phyloP scores from a whole-genome alignment of 768 basidiomycete genomes.

The Gelatoporia subvermispora region DNA sequence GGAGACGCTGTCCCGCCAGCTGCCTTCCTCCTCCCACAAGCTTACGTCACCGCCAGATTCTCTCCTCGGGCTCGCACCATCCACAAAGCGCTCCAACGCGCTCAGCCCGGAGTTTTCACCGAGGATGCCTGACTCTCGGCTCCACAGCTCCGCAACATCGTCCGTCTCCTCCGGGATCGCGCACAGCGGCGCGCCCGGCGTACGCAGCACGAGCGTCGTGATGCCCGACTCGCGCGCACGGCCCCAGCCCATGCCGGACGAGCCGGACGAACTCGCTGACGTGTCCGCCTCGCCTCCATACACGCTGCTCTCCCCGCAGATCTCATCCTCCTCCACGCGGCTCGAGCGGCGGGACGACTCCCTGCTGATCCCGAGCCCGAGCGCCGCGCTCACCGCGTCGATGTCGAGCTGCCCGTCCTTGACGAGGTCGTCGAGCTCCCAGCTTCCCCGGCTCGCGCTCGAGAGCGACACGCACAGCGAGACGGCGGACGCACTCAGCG shows the following conservation, averaged over 20 bases:
- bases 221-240: conserved; percentile 1
- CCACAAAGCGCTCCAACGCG: not conserved
- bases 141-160: conserved; percentile 6
- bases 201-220: conserved; percentile 7
- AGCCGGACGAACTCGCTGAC: not conserved
- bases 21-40: conserved; percentile 4
- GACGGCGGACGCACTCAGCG: not conserved
- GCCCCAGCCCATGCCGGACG: conserved; percentile 4
- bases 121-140: not conserved
- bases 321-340: conserved; percentile 1
- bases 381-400: conserved; percentile 20
- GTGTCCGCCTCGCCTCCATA: not conserved
- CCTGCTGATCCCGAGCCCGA: conserved; percentile 15
- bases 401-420: conserved; percentile 22
- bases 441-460: conserved; percentile 2
- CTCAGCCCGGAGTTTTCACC: not conserved
- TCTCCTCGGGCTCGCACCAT: not conserved
- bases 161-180: conserved; percentile 24
- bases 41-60: not conserved
- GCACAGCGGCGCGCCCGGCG: conserved; percentile 18
- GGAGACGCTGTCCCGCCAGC: conserved; percentile 15
- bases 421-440: conserved; percentile 20
- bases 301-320: not conserved
- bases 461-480: not conserved
- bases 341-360: conserved; percentile 7